Conservation (phyloP, 2,329 filamentous ascomycete genomes). For the Tolypocladium inflatum region DNA sequence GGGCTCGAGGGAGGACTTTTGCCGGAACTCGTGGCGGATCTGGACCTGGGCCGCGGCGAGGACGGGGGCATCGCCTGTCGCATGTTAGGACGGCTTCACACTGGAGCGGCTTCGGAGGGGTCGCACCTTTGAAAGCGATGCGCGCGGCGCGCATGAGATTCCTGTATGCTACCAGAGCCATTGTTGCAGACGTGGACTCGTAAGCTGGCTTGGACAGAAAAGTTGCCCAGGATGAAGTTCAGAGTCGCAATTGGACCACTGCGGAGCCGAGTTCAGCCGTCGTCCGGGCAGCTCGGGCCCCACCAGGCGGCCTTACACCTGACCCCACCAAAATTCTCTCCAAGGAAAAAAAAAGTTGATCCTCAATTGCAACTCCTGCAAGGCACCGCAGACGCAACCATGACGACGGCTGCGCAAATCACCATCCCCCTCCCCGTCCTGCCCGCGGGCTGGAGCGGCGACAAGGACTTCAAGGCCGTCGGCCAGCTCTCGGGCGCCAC, state of each 20-base stretch:
- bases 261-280: constrained; percentile 14
- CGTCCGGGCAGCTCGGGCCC: constrained; percentile 5
- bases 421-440: constrained; percentile 63
- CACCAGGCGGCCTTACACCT: background rate
- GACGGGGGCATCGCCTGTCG: constrained; percentile 57
- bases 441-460: constrained; percentile 70
- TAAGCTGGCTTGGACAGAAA: background rate
- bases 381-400: constrained; percentile 23
- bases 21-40: constrained; percentile 66
- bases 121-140: constrained; percentile 72
- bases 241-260: background rate
- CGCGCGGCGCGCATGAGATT: constrained; percentile 70
- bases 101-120: background rate
- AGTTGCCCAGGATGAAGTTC: background rate
- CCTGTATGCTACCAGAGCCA: constrained; percentile 72
- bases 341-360: constrained; percentile 5
- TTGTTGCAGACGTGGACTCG: background rate
- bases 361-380: background rate
- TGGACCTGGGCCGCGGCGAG: constrained; percentile 62
- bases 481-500: constrained; percentile 67
- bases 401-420: constrained; percentile 56
- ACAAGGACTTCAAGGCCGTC: constrained; percentile 86
- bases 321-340: constrained; percentile 4
- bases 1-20: constrained; percentile 49
- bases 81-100: background rate